Conservation (phyloP, 1,284 basidiomycete species). For the Violaceomyces palustris region DNA sequence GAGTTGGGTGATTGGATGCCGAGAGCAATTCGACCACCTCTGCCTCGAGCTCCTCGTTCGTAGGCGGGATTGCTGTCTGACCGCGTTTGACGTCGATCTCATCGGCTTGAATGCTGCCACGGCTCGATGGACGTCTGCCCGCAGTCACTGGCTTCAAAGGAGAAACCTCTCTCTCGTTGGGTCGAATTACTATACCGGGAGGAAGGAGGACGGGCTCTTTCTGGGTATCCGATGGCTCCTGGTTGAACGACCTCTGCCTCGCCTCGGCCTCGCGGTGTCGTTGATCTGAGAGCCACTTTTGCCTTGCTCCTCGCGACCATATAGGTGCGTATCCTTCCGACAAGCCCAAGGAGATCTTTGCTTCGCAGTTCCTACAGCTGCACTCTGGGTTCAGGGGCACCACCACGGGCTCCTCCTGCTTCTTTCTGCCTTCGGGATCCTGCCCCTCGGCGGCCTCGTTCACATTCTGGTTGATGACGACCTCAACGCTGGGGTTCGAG, state of each 20-base stretch:
- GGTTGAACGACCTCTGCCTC: too few relatives aligned
- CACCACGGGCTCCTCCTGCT: slow-evolving; percentile 27
- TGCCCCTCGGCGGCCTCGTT: slow-evolving; percentile 9
- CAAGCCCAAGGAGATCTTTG: slow-evolving; percentile 17
- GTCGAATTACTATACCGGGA: too few relatives aligned
- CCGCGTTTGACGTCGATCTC: slow-evolving; percentile 19
- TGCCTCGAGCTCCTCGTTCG: slow-evolving; percentile 10
- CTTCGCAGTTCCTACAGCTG: slow-evolving; percentile 25
- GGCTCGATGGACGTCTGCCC: slow-evolving; percentile 4
- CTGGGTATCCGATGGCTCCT: too few relatives aligned
- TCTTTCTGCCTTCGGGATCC: slow-evolving; percentile 12
- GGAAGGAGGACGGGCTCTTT: too few relatives aligned
- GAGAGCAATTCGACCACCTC: too few relatives aligned
- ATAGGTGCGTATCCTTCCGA: slow-evolving; percentile 12
- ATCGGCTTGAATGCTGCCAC: slow-evolving; percentile 21
- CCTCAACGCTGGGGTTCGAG: too few relatives aligned
- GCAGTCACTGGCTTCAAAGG: too few relatives aligned
- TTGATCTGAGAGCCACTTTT: slow-evolving; percentile 17
- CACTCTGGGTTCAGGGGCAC: slow-evolving; percentile 20
- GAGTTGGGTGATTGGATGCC: too few relatives aligned
- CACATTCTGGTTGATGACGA: too few relatives aligned
- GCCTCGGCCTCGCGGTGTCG: slow-evolving; percentile 1
- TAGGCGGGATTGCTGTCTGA: slow-evolving; percentile 16
- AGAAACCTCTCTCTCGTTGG: too few relatives aligned
- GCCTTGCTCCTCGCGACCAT: slow-evolving; percentile 18